Percentiles rank a stretch among this genome's conserved stretches.
Conservation (phyloP, 768 basidiomycete species). For the Amanita rubescens region DNA sequence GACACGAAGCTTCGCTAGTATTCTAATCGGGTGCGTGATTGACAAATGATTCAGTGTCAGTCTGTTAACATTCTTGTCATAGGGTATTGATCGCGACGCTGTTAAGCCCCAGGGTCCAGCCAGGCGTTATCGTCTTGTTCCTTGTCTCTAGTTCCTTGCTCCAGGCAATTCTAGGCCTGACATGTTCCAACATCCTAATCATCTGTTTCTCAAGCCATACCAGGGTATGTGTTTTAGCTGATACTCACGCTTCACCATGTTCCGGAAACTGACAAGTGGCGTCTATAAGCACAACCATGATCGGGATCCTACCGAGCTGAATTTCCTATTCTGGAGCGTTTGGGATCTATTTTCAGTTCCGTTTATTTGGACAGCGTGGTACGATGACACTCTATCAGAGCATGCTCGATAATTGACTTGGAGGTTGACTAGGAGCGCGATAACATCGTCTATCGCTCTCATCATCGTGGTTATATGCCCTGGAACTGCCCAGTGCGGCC, state of each 20-base stretch:
- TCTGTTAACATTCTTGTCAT: too few species aligned
- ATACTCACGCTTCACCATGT: neutral
- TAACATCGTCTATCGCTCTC: neutral
- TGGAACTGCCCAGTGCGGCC: neutral
- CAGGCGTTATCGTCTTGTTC: neutral
- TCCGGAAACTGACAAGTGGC: neutral
- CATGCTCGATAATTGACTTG: neutral
- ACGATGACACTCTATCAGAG: neutral
- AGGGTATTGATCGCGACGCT: neutral
- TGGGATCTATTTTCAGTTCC: constrained; percentile 1
- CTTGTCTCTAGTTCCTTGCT: neutral
- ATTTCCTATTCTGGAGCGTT: neutral
- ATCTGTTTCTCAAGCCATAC: neutral
- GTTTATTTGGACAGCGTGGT: constrained; percentile 1
- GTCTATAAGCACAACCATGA: neutral
- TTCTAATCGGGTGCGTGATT: neutral
- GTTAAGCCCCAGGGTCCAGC: neutral
- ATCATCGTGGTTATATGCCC: neutral
- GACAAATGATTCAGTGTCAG: neutral
- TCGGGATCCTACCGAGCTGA: neutral
- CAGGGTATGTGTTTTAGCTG: neutral
- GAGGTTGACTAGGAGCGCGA: neutral
- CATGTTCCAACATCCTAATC: neutral
- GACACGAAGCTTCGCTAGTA: neutral
- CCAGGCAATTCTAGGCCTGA: neutral